Percentiles rank a stretch among this genome's conserved stretches.
phyloP scores from a whole-genome alignment of 2,329 filamentous ascomycete genomes.

The Scedosporium dehoogii region DNA sequence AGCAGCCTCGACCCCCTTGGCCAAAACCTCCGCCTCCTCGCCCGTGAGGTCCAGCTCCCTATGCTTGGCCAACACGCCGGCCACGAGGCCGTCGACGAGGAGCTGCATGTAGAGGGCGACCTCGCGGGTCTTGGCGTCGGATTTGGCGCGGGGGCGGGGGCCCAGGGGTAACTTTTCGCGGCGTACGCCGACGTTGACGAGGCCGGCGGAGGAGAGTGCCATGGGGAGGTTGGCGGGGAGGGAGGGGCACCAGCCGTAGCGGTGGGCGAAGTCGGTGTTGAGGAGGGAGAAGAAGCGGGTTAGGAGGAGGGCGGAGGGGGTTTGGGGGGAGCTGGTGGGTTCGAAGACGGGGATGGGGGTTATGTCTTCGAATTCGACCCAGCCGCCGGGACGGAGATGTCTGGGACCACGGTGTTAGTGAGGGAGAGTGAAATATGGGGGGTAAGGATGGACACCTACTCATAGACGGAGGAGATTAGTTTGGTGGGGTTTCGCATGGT shows the following conservation, averaged over 20 bases:
- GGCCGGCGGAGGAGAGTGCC: neutral
- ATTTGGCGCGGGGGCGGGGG: neutral
- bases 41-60: constrained; percentile 21
- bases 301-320: constrained; percentile 15
- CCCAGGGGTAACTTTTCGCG: constrained; percentile 7
- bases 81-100: constrained; percentile 23
- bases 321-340: constrained; percentile 15
- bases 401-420: constrained; percentile 15
- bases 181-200: neutral
- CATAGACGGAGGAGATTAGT: constrained; percentile 38
- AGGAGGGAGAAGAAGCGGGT: constrained; percentile 22
- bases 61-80: constrained; percentile 23
- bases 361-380: constrained; percentile 11
- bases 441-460: neutral
- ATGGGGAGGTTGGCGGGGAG: constrained; percentile 16
- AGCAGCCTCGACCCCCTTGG: constrained; percentile 19
- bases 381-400: constrained; percentile 17
- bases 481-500: constrained; percentile 45
- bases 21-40: constrained; percentile 23
- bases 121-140: neutral
- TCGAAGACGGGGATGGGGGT: constrained; percentile 20
- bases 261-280: constrained; percentile 18
- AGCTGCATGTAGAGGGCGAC: constrained; percentile 25
- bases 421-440: neutral
- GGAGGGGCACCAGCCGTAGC: constrained; percentile 25